Conservation (phyloP, 495 filamentous ascomycete genomes). For the Saxophila tyrrhenica region DNA sequence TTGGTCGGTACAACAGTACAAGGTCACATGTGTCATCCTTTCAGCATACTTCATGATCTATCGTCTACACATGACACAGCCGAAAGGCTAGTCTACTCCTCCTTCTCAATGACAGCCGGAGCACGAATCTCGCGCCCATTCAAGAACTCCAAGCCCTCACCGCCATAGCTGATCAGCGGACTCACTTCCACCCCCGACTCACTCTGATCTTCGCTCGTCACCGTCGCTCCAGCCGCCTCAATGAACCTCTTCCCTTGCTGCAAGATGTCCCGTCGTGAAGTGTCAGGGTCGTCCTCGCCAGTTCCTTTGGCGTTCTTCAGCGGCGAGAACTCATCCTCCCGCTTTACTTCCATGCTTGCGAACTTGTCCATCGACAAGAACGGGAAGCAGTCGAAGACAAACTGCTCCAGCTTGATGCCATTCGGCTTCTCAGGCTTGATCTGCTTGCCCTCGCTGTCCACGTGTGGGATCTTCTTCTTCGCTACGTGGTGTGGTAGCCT, state of each 20-base stretch:
- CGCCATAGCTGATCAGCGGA: slow-evolving; percentile 87
- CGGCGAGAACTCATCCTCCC: slow-evolving; percentile 97
- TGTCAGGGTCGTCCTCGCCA: slow-evolving; percentile 88
- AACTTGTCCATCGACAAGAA: slow-evolving; percentile 78
- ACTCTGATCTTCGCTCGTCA: slow-evolving; percentile 56
- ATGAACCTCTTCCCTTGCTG: slow-evolving; percentile 77
- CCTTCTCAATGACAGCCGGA: slow-evolving; percentile 64
- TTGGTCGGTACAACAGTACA: no score
- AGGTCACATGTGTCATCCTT: no score
- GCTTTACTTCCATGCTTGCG: slow-evolving; percentile 87
- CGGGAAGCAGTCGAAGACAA: slow-evolving; percentile 98
- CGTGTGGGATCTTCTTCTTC: slow-evolving; percentile 92
- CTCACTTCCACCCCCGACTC: slow-evolving; percentile 77
- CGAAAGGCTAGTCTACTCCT: slow-evolving; percentile 31
- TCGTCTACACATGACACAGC: no score
- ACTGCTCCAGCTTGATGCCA: slow-evolving; percentile 97
- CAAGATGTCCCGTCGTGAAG: slow-evolving; percentile 80
- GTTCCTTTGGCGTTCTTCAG: slow-evolving; percentile 92
- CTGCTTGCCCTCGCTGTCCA: slow-evolving; percentile 59
- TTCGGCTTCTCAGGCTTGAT: slow-evolving; percentile 90
- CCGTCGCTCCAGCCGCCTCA: slow-evolving; percentile 61
- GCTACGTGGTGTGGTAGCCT: slow-evolving; percentile 90
- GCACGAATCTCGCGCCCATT: slow-evolving; percentile 64
- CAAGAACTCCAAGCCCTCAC: slow-evolving; percentile 76
- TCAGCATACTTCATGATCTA: neutral